These are phyloP conservation scores for Diaporthe humulicola DNA, from an alignment of 2,329 filamentous ascomycete genomes.

Conservation along the genomic window DNA sequence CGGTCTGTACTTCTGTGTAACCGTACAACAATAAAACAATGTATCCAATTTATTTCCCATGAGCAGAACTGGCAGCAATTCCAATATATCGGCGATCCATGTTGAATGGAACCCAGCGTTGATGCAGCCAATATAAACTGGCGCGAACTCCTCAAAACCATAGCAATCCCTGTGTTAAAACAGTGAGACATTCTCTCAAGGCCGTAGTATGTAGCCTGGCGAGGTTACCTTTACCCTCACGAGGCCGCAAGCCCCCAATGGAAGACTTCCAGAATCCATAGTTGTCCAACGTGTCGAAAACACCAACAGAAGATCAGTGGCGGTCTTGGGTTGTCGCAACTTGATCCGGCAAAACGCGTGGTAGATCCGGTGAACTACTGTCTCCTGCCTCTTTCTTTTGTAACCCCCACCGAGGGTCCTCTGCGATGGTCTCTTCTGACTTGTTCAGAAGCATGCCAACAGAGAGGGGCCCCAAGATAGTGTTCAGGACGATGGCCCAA, in stretches of 20 bases:
- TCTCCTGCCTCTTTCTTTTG: conserved; percentile 26
- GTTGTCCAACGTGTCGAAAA: neutral
- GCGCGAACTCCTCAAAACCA: neutral
- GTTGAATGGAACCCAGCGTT: neutral
- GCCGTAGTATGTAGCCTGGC: neutral
- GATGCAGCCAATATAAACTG: neutral
- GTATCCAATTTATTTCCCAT: neutral
- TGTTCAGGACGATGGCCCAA: conserved; percentile 70
- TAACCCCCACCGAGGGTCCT: conserved; percentile 40
- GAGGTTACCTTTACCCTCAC: neutral
- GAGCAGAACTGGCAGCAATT: neutral
- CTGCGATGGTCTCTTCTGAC: conserved; percentile 33
- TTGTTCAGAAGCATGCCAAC: conserved; percentile 60
- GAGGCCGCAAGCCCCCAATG: neutral
- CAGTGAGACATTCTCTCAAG: neutral
- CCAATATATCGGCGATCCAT: neutral
- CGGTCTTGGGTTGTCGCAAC: neutral
- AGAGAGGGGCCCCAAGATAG: conserved; percentile 65
- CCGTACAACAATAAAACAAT: neutral
- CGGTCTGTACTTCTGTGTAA: neutral
- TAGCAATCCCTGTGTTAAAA: neutral
- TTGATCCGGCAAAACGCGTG: neutral
- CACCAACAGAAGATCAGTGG: neutral
- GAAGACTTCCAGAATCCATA: neutral
- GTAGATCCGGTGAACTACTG: neutral